Percentiles rank a stretch among this genome's conserved stretches.
Evolutionary conservation across 2,329 filamentous ascomycete genomes (phyloP).

Genomic region (Aspergillus sp.): DNA sequence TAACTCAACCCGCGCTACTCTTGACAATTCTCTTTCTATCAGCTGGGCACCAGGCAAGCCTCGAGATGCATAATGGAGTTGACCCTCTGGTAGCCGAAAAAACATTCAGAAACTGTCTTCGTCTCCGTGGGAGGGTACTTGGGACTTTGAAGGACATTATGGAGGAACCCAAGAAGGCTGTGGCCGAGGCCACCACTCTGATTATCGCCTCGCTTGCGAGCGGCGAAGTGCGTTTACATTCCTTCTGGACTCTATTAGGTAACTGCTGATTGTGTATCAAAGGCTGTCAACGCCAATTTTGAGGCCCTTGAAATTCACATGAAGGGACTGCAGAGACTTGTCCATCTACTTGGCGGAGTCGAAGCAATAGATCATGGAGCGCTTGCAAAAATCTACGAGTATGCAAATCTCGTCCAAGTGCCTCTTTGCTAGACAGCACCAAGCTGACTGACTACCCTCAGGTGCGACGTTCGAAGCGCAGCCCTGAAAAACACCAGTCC

Average conservation of each 20-base stretch:
- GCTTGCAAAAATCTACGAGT: not conserved
- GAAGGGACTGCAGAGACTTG: slow-evolving; percentile 6
- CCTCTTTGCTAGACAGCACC: not conserved
- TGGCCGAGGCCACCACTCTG: slow-evolving; percentile 2
- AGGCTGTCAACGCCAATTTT: slow-evolving; percentile 11
- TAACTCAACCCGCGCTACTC: slow-evolving; percentile 4
- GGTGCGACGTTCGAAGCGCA: not conserved
- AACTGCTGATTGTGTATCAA: not conserved
- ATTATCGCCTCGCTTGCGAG: not conserved
- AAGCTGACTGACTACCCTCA: not conserved
- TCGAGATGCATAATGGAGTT: not conserved
- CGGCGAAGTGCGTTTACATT: not conserved
- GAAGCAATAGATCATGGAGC: not conserved
- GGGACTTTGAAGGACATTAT: not conserved
- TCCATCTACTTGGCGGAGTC: not conserved
- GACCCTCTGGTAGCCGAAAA: not conserved
- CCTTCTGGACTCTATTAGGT: too few relatives aligned
- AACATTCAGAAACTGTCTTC: not conserved
- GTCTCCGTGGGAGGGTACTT: not conserved
- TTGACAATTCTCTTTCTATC: slow-evolving; percentile 6
- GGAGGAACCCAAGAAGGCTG: not conserved
- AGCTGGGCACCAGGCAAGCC: slow-evolving; percentile 5
- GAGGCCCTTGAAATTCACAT: not conserved
- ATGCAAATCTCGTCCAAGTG: not conserved
- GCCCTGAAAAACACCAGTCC: not conserved